Conservation (phyloP, 345 rosid genomes). For the Populus alba region DNA sequence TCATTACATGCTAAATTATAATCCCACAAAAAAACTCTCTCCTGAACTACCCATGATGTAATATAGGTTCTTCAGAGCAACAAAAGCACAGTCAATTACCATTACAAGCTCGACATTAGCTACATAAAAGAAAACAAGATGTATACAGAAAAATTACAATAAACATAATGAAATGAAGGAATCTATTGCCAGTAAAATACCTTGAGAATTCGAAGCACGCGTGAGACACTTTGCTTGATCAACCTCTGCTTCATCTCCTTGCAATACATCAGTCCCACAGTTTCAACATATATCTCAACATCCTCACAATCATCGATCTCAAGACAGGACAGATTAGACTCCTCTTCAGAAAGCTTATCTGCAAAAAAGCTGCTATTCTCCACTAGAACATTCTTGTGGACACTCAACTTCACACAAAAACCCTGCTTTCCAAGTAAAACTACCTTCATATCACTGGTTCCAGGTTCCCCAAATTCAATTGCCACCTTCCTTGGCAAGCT, state of each 20-base stretch:
- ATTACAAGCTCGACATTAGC: not conserved
- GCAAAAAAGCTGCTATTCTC: conserved; percentile 75
- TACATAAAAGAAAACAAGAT: conserved; percentile 1
- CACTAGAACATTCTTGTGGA: conserved; percentile 69
- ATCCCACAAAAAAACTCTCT: not conserved
- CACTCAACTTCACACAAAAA: conserved; percentile 88
- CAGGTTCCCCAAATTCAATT: conserved; percentile 88
- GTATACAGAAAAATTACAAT: conserved; percentile 8
- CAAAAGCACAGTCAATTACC: not conserved
- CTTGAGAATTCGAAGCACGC: conserved; percentile 87
- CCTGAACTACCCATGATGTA: not conserved
- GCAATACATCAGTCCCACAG: conserved; percentile 94
- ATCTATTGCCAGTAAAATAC: conserved; percentile 35
- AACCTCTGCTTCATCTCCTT: conserved; percentile 92
- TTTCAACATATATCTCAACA: conserved; percentile 86
- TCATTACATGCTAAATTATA: not conserved
- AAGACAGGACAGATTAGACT: conserved; percentile 55
- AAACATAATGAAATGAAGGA: conserved; percentile 4
- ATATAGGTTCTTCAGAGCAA: not conserved
- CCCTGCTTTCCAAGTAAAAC: conserved; percentile 85
- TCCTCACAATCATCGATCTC: conserved; percentile 87
- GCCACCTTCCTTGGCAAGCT: conserved; percentile 84
- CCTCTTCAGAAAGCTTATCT: conserved; percentile 57
- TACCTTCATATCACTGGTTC: conserved; percentile 86
- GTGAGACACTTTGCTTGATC: conserved; percentile 80